Base-by-base conservation (phyloP, 768 basidiomycete genomes). In the Lactarius sanguifluus region DNA sequence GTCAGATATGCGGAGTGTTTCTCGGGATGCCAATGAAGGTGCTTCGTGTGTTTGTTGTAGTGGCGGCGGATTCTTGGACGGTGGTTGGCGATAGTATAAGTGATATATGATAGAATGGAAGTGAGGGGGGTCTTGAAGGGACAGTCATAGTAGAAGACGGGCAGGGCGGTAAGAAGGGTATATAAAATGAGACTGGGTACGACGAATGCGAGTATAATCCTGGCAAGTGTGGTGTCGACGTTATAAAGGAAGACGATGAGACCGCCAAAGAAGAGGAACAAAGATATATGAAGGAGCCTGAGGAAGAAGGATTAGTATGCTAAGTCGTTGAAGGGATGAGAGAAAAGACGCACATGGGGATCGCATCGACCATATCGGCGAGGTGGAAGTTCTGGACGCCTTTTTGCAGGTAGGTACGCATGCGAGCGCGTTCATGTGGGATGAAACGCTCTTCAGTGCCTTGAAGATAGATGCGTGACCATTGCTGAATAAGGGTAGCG, bases 401-500 rank as follows among this genome's bases (percentile, higher is more conserved):
- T 12, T 28, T 41, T 7, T 64, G 62, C 13, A 67, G 52, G 54
- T 64, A 67, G 16, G 66, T 64, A 36, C 66, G 66, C 57, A 67
- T 64, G 43, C 66, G 66, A 16, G 28, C n/a, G 34, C 62, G 66
- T 38, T 64, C 50, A 18, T 45, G 62, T n/a, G 58, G 41, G 54
- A 59, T 56, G 25, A 64, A 67, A 25, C 52, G 57, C 34, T 64
- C 66, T 28, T 47, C 25, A 4, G 41, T 64, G 12, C 61, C 62
- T 38, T 67, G 68, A 15, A 69, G 32, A 62, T 69, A 70, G 4
- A 47, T 54, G 41, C 70, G 70, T 5, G 69, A 59, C 70, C 70
- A 70, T 32, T 70, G 70, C 28, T 70, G 68, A 6, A 70, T 38
- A 28, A 70, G 66, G 5, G 64, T 70, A 15, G 70, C 70, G 1